Evolutionary conservation across 2,329 filamentous ascomycete species (phyloP), one percentile per base, ranked within the genome.

Genomic region (Clarireedia sp.): DNA sequence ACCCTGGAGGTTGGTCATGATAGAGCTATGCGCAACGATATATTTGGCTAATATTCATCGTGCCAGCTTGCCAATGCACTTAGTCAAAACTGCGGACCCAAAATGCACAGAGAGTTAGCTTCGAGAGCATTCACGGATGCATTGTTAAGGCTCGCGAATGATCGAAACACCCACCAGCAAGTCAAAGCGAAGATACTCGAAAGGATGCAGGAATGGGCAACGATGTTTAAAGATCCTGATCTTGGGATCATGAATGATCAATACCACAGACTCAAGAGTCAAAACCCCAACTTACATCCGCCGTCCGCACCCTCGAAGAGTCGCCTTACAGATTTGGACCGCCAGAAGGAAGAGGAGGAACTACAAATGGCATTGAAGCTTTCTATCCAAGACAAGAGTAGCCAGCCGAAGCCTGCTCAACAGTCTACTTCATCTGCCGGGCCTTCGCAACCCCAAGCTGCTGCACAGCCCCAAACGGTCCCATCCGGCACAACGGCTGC

Each of bases 191-290:
- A 96, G 80, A 96, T 99, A 62, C 74, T 97, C 57, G 92, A 97
- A 76, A 85, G 91, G 63, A 97, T 97, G 90, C 86, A 88, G 70
- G 89, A 92, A 62, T 99, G 94, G 94, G 85, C 87, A 56, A 89
- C 94, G 66, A 95, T 96, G 89, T 97, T 97, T 70, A 81, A 81
- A 58, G 90, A 96, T 68, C 82, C 90, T 10, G 92, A 96, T 69
- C 80, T 99, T 58, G 94, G 94, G 17, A 95, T 99, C 69, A 99
- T 99, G 94, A 87, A 91, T 70, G 89, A 95, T 68, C 91, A 92
- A 57, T 97, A 92, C 72, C 85, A 85, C 74, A 89, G 87, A 69
- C 77, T 97, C 60, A 95, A 96, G 77, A 75, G 77, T 71, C 73
- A 71, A 80, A 92, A 99, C 73, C 94, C 94, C 3, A 92, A 89